Conservation (phyloP, 345 rosid genomes). For the Linum lewisii region DNA sequence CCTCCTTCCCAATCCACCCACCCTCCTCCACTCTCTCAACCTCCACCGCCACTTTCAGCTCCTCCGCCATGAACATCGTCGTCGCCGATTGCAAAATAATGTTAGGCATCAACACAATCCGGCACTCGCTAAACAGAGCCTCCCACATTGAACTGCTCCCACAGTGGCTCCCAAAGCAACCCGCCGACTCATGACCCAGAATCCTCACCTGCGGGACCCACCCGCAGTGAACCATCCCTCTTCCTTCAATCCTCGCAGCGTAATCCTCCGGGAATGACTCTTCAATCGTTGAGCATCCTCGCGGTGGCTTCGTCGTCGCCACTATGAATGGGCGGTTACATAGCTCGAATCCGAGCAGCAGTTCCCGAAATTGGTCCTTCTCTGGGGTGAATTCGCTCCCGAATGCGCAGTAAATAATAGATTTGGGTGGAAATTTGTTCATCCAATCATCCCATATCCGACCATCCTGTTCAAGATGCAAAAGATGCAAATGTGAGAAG, state of each 20-base stretch:
- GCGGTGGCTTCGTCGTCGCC: too few species aligned
- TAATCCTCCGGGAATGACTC: conserved; percentile 1
- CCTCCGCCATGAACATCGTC: too few species aligned
- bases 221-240: background rate
- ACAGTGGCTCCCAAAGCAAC: too few species aligned
- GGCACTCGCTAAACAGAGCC: conserved; percentile 2
- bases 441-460: too few species aligned
- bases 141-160: too few species aligned
- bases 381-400: background rate
- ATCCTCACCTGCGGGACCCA: too few species aligned
- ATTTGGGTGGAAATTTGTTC: background rate
- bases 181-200: too few species aligned
- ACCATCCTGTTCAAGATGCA: too few species aligned
- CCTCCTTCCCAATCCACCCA: conserved; percentile 14
- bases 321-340: too few species aligned
- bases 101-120: background rate
- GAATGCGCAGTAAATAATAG: conserved; percentile 8
- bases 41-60: too few species aligned
- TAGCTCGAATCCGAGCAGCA: too few species aligned
- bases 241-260: background rate
- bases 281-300: background rate
- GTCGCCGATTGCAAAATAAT: background rate
- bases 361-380: conserved; percentile 6
- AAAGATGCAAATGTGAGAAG: too few species aligned
- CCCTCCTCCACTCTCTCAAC: background rate